Evolutionary conservation across 2,329 filamentous ascomycete species (phyloP).

Genomic region (Nemania abortiva): DNA sequence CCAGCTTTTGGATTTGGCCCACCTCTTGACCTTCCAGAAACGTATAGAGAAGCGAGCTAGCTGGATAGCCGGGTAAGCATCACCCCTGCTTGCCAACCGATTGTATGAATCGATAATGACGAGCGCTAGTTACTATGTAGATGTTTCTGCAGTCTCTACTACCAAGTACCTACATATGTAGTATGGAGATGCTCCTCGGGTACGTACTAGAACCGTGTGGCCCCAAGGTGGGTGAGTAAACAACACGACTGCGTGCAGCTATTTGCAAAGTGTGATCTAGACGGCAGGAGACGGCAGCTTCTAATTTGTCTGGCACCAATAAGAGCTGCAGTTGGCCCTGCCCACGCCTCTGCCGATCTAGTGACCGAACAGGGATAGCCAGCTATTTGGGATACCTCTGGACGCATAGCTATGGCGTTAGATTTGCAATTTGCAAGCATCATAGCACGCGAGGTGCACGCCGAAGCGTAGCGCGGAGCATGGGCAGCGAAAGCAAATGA

Average conservation of each 20-base stretch:
- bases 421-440: slow-evolving; percentile 15
- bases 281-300: slow-evolving; percentile 14
- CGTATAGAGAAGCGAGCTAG: slow-evolving; percentile 11
- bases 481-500: not conserved
- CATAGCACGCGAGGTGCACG: slow-evolving; percentile 29
- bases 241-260: not conserved
- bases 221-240: not conserved
- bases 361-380: slow-evolving; percentile 14
- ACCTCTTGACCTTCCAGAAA: slow-evolving; percentile 29
- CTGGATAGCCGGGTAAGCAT: slow-evolving; percentile 10
- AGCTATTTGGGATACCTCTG: slow-evolving; percentile 1
- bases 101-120: slow-evolving; percentile 22
- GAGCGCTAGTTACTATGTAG: slow-evolving; percentile 19
- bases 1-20: slow-evolving; percentile 33
- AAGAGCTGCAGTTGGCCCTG: not conserved
- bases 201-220: not conserved
- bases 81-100: slow-evolving; percentile 16
- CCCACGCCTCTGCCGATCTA: slow-evolving; percentile 21
- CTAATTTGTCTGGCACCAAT: slow-evolving; percentile 26
- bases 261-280: slow-evolving; percentile 9
- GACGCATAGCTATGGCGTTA: slow-evolving; percentile 4
- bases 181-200: not conserved
- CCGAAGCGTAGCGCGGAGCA: slow-evolving; percentile 3
- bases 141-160: not conserved
- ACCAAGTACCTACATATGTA: no score